Conservation (phyloP, 2,329 filamentous ascomycete genomes). For the Lecanicillium sp. region DNA sequence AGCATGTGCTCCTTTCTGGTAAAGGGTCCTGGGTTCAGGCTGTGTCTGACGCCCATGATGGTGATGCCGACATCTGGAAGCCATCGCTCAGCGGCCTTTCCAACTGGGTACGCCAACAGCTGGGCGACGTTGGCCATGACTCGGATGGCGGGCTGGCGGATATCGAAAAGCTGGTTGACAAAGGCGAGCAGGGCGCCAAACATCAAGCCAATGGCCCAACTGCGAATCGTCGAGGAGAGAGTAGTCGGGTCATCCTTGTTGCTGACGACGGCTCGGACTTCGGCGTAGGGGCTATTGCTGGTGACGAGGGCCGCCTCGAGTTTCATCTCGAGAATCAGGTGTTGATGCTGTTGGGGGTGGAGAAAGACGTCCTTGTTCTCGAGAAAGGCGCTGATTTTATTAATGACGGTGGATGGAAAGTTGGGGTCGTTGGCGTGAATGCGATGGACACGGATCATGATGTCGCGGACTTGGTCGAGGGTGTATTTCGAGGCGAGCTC, state of each 20-base stretch:
- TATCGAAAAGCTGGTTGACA: constrained; percentile 50
- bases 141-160: constrained; percentile 46
- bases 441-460: constrained; percentile 31
- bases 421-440: constrained; percentile 36
- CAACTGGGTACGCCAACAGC: constrained; percentile 47
- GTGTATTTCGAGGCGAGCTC: constrained; percentile 34
- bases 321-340: constrained; percentile 46
- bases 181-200: constrained; percentile 42
- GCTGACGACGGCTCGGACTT: constrained; percentile 48
- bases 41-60: constrained; percentile 36
- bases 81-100: constrained; percentile 40
- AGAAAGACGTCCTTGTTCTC: constrained; percentile 31
- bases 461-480: constrained; percentile 33
- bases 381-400: constrained; percentile 33
- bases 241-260: constrained; percentile 44
- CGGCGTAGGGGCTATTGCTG: constrained; percentile 49
- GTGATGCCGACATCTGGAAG: constrained; percentile 44
- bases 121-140: constrained; percentile 50
- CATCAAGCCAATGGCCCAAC: constrained; percentile 44
- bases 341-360: constrained; percentile 37
- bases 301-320: constrained; percentile 46
- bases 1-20: constrained; percentile 55
- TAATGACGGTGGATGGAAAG: constrained; percentile 29
- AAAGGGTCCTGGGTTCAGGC: constrained; percentile 49
- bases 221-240: constrained; percentile 47